phyloP scores from a whole-genome alignment of 2,329 filamentous ascomycete species.

The Beauveria sp. region DNA sequence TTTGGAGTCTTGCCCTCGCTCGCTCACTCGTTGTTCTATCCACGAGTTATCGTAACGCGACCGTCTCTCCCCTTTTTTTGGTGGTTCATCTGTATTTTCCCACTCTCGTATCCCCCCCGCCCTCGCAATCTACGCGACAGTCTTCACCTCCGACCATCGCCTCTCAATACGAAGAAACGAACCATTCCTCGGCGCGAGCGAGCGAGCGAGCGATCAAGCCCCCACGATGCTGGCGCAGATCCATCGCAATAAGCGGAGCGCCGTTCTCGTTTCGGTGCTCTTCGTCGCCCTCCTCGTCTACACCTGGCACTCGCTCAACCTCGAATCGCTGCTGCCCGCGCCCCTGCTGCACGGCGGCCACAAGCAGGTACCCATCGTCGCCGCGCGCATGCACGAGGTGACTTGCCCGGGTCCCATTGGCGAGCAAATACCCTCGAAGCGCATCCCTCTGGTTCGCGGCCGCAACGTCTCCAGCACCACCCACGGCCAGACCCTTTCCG shows the following conservation, averaged over 20 bases:
- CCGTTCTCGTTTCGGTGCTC: conserved; percentile 2
- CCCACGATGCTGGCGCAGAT: background rate
- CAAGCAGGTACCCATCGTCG: background rate
- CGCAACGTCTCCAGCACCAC: conserved; percentile 5
- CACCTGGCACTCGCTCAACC: conserved; percentile 9
- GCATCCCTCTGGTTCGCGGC: conserved; percentile 8
- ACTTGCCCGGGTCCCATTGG: conserved; percentile 5
- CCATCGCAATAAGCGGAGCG: conserved; percentile 3
- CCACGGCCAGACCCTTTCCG: conserved; percentile 9
- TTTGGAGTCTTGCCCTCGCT: background rate
- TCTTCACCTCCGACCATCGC: no score
- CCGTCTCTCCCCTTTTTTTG: background rate
- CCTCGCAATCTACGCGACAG: background rate
- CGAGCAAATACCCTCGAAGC: background rate
- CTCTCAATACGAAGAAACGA: no score
- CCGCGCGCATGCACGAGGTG: conserved; percentile 6
- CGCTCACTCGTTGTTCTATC: background rate
- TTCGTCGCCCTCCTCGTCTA: conserved; percentile 5
- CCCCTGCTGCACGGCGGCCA: conserved; percentile 2
- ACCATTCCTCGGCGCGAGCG: no score
- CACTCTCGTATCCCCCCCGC: background rate
- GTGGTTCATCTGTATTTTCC: background rate
- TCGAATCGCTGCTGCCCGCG: conserved; percentile 9
- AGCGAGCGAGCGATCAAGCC: no score
- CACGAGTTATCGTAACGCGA: background rate